Evolutionary conservation across 495 filamentous ascomycete genomes (phyloP), one percentile per base, ranked within the genome.

Genomic region (Penicillium tannophilum): DNA sequence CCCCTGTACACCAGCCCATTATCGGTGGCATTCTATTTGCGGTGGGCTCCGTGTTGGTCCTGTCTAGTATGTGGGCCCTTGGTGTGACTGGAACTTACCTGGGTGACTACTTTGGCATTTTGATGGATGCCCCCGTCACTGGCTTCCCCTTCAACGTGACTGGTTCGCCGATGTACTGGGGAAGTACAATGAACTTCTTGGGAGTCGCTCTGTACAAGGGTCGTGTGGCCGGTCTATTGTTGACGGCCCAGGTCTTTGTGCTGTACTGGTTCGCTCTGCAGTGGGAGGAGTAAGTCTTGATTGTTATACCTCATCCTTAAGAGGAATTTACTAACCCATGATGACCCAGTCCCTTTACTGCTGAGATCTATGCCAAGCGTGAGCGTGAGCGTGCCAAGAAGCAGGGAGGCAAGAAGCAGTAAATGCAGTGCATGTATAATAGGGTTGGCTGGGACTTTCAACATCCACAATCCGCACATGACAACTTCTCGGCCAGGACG

Each of bases 61-160:
- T 98, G 17, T 86, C 87, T 30, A 90, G 86, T 59, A 98, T 96
- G 78, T 97, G 87, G 85, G 89, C 86, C 28, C 84, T 98, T n/a
- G 94, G 94, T 45, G 81, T 98, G 59, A 98, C 94, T 10, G 95
- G 94, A 55, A 98, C 94, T 62, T 98, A 97, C 72, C 80, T 98
- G 26, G 94, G 94, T 56, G 94, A 98, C 78, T 98, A 98, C 78
- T 98, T 96, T 66, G 94, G 94, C 39, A 98, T 98, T 69, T 80
- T 98, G 61, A 95, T 98, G 94, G 92, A 97, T 68, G 80, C 85
- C 66, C 91, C 90, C 48, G 92, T 98, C 45, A 96, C 91, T 6
- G 86, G 88, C 11, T 98, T 98, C 71, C 94, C 94, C 1, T 98
- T 98, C 85, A 97, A 92, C 74, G 77, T 98, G 52, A 93, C 89